Conservation (phyloP, 225 moss, liverwort and hornwort genomes). For the Asterella californica region DNA sequence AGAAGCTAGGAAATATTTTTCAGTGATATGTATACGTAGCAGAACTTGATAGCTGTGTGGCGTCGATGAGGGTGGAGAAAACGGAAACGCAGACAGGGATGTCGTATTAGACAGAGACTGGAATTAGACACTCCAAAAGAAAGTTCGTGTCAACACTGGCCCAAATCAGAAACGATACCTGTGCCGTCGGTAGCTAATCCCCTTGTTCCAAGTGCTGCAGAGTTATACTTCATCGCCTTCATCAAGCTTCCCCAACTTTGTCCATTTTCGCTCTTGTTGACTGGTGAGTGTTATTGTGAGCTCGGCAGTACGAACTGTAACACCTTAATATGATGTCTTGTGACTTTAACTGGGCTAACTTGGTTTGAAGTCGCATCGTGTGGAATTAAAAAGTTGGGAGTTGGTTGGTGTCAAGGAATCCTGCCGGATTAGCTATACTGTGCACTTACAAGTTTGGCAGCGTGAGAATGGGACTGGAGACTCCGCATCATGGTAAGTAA, state of each 20-base stretch:
- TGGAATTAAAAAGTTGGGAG: not conserved
- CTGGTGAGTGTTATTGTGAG: conserved; percentile 43
- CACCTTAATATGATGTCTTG: not conserved
- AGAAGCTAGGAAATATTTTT: not conserved
- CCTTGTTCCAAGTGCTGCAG: conserved; percentile 39
- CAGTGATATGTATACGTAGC: not conserved
- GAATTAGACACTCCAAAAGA: too few relatives aligned
- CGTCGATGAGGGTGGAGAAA: not conserved
- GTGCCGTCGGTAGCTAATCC: too few relatives aligned
- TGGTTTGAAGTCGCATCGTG: not conserved
- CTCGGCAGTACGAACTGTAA: not conserved
- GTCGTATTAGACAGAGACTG: too few relatives aligned
- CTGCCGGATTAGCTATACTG: conserved; percentile 81
- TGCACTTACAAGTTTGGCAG: conserved; percentile 91
- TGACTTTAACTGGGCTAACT: not conserved
- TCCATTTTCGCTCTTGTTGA: conserved; percentile 76
- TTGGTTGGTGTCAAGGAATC: conserved; percentile 58
- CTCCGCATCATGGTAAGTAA: conserved; percentile 63
- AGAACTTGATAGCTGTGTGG: not conserved
- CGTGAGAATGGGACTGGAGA: conserved; percentile 82
- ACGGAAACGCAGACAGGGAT: too few relatives aligned
- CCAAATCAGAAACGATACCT: not conserved
- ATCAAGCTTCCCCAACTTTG: conserved; percentile 53
- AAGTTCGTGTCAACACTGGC: not conserved
- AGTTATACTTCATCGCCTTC: conserved; percentile 66